Percentiles rank a stretch among this genome's conserved stretches.
Evolutionary conservation across 306 rosid species (phyloP).

Genomic region (Sindora glabra): DNA sequence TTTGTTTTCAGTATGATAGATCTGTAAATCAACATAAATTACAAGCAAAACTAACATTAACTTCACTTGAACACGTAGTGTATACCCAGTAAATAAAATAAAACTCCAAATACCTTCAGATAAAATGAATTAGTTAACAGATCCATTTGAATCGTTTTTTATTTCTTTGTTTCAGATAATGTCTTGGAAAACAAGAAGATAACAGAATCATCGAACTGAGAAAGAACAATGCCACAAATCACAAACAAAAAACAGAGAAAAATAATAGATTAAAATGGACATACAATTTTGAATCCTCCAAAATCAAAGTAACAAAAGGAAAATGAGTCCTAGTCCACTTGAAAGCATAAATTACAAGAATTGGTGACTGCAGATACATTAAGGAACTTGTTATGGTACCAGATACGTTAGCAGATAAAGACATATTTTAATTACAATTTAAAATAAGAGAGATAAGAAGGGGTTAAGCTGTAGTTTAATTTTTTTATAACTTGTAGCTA

Average conservation of each 20-base stretch:
- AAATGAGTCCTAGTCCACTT: not conserved
- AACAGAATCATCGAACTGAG: not conserved
- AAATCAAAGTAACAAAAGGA: not conserved
- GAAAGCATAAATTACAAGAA: not conserved
- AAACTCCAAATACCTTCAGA: not conserved
- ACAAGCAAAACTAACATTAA: slow-evolving; percentile 3
- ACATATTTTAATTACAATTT: not conserved
- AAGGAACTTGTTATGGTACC: not conserved
- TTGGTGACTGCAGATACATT: not conserved
- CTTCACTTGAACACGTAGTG: not conserved
- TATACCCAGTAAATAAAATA: not conserved
- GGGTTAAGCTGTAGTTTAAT: too few relatives aligned
- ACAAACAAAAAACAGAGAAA: not conserved
- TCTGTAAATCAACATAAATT: slow-evolving; percentile 37
- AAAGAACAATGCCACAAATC: not conserved
- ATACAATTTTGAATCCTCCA: not conserved
- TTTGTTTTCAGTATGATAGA: slow-evolving; percentile 57
- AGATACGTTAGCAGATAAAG: not conserved
- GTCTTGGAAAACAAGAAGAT: not conserved
- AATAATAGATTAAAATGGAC: not conserved
- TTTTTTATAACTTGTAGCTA: too few relatives aligned
- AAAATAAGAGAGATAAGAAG: not conserved
- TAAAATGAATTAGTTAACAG: not conserved
- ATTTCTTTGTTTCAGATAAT: not conserved
- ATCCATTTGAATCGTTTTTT: not conserved